A percentile compares a stretch with the other conserved stretches of the same genome.
Evolutionary conservation across 2,329 filamentous ascomycete genomes (phyloP).

Genomic region (Cladorrhinum sp.): DNA sequence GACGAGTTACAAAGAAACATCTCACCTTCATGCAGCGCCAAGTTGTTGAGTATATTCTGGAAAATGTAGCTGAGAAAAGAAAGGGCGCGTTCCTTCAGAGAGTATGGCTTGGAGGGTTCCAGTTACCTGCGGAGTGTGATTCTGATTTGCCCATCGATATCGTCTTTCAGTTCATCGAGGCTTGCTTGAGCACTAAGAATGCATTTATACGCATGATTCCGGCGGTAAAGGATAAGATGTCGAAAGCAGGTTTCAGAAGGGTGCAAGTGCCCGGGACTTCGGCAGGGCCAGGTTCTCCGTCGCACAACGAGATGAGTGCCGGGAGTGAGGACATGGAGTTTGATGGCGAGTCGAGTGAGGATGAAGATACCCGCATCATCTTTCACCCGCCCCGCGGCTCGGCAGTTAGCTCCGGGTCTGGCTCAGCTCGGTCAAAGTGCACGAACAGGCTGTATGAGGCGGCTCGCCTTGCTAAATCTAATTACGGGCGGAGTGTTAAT

Average conservation of each 20-base stretch:
- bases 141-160: slow-evolving; percentile 39
- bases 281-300: background rate
- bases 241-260: slow-evolving; percentile 37
- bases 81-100: slow-evolving; percentile 34
- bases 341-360: slow-evolving; percentile 26
- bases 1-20: slow-evolving; percentile 30
- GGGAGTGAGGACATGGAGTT: slow-evolving; percentile 18
- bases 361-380: slow-evolving; percentile 35
- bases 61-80: slow-evolving; percentile 32
- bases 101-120: slow-evolving; percentile 46
- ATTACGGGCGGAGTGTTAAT: slow-evolving; percentile 16
- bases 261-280: slow-evolving; percentile 25
- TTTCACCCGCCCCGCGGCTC: slow-evolving; percentile 46
- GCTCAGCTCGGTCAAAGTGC: slow-evolving; percentile 32
- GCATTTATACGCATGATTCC: slow-evolving; percentile 37
- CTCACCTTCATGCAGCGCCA: slow-evolving; percentile 46
- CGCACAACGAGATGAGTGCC: slow-evolving; percentile 7
- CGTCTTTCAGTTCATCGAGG: slow-evolving; percentile 39
- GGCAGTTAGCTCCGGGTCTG: slow-evolving; percentile 3
- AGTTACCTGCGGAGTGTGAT: slow-evolving; percentile 20
- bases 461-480: slow-evolving; percentile 29
- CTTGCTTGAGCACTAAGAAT: slow-evolving; percentile 30
- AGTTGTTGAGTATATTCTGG: slow-evolving; percentile 39
- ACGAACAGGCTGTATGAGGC: slow-evolving; percentile 45
- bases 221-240: slow-evolving; percentile 27